These are phyloP conservation scores for Cryphonectria naterciae DNA, from an alignment of 2,329 filamentous ascomycete species.

Conservation along the genomic window DNA sequence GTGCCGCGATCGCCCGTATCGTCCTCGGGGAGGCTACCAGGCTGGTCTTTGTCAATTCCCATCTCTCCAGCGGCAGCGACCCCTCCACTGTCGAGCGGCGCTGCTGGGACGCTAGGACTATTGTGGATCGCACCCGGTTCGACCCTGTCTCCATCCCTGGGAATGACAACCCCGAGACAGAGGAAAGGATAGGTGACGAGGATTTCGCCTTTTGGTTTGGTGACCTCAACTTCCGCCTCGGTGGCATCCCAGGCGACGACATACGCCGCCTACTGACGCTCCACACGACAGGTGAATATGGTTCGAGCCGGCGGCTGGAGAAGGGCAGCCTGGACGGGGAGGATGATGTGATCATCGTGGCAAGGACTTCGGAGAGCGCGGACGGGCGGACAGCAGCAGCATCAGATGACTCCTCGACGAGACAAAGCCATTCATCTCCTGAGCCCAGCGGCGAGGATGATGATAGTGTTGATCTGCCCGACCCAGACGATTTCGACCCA, in stretches of 20 bases:
- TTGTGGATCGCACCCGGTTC: conserved; percentile 76
- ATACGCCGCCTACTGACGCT: conserved; percentile 82
- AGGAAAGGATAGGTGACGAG: conserved; percentile 79
- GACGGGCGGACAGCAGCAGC: conserved; percentile 53
- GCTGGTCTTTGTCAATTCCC: conserved; percentile 87
- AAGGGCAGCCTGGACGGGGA: conserved; percentile 47
- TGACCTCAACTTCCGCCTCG: conserved; percentile 91
- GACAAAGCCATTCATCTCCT: conserved; percentile 31
- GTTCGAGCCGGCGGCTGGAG: conserved; percentile 51
- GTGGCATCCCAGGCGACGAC: conserved; percentile 86
- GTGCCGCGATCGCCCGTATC: conserved; percentile 79
- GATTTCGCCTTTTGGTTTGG: conserved; percentile 97
- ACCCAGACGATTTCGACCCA: conserved; percentile 68
- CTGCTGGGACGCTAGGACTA: conserved; percentile 87
- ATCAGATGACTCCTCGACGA: conserved; percentile 38
- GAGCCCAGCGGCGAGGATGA: conserved; percentile 40
- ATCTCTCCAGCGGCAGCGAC: conserved; percentile 86
- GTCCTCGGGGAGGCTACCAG: conserved; percentile 88
- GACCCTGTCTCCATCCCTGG: conserved; percentile 70
- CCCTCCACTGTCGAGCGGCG: conserved; percentile 77
- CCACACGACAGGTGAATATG: conserved; percentile 80
- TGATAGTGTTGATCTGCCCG: conserved; percentile 53
- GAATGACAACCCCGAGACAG: conserved; percentile 62
- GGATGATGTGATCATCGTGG: conserved; percentile 57
- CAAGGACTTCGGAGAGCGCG: conserved; percentile 46